Conservation (phyloP, 352 stramenopile species). For the Phytophthora vignae region DNA sequence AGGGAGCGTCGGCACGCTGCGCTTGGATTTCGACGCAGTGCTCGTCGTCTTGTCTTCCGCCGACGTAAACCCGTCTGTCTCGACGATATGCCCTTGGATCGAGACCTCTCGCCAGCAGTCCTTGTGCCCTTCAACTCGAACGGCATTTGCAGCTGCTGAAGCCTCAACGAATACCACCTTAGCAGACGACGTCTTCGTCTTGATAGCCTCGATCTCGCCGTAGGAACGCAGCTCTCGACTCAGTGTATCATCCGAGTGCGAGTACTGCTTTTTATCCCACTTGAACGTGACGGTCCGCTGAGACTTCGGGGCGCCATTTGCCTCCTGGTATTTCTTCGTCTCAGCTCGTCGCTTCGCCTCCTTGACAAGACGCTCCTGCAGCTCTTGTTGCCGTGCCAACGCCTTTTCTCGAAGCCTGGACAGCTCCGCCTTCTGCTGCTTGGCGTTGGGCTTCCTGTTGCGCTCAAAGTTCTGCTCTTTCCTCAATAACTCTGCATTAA, state of each 20-base stretch:
- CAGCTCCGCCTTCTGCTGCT: slow-evolving; percentile 56
- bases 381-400: slow-evolving; percentile 58
- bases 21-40: slow-evolving; percentile 9
- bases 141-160: slow-evolving; percentile 56
- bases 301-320: slow-evolving; percentile 49
- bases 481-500: slow-evolving; percentile 56
- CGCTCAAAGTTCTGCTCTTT: slow-evolving; percentile 65
- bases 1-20: slow-evolving; percentile 42
- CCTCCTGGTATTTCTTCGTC: slow-evolving; percentile 33
- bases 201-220: slow-evolving; percentile 73
- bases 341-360: slow-evolving; percentile 54
- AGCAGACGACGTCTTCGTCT: slow-evolving; percentile 73
- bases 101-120: slow-evolving; percentile 72
- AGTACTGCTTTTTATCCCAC: slow-evolving; percentile 72
- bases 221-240: slow-evolving; percentile 62
- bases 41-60: slow-evolving; percentile 28
- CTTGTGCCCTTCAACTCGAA: slow-evolving; percentile 80
- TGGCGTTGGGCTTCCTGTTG: slow-evolving; percentile 39
- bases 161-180: slow-evolving; percentile 69
- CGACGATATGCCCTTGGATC: slow-evolving; percentile 78
- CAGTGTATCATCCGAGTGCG: slow-evolving; percentile 83
- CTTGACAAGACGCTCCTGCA: slow-evolving; percentile 56
- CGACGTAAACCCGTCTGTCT: slow-evolving; percentile 54
- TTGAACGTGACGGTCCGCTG: slow-evolving; percentile 83
- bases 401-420: slow-evolving; percentile 63